These are phyloP conservation scores for Taxawa tesnikishii DNA, from an alignment of 2,329 filamentous ascomycete species.

Conservation along the genomic window DNA sequence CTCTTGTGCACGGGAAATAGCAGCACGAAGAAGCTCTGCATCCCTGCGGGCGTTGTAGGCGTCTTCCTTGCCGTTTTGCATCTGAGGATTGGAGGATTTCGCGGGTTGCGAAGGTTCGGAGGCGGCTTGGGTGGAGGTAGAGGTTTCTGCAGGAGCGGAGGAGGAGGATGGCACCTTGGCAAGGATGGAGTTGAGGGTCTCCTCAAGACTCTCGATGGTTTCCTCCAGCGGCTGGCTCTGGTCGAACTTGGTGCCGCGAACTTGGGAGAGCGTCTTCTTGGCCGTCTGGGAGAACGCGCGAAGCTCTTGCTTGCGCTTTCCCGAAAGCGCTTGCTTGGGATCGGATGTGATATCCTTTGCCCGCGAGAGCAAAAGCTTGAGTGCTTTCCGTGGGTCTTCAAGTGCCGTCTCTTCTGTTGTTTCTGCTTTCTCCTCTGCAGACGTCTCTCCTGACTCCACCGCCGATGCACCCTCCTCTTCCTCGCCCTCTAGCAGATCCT, in stretches of 20 bases:
- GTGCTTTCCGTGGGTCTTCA: constrained; percentile 27
- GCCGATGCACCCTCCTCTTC: constrained; percentile 14
- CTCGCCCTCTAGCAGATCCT: constrained; percentile 7
- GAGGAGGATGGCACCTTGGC: constrained; percentile 32
- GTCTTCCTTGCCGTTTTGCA: constrained; percentile 28
- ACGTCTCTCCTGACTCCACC: too few species aligned
- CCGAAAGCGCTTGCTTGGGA: constrained; percentile 42
- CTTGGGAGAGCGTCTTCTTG: constrained; percentile 48
- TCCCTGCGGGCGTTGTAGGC: constrained; percentile 43
- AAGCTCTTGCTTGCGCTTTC: constrained; percentile 63
- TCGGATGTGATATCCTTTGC: constrained; percentile 49
- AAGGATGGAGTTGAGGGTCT: constrained; percentile 21
- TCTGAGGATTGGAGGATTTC: constrained; percentile 14
- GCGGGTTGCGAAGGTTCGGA: constrained; percentile 11
- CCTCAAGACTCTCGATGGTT: constrained; percentile 20
- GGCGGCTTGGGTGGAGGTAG: constrained; percentile 5
- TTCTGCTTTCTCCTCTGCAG: constrained; percentile 11
- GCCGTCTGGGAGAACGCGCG: constrained; percentile 59
- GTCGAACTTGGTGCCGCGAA: constrained; percentile 17
- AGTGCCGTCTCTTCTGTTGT: constrained; percentile 25
- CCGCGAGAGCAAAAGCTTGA: constrained; percentile 42
- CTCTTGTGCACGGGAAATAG: constrained; percentile 53
- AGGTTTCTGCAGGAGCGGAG: constrained; percentile 9
- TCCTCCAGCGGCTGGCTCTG: constrained; percentile 10
- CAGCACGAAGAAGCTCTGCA: constrained; percentile 38